Conservation (phyloP, 257 asterid genomes). For the Solanum gracilifrons region DNA sequence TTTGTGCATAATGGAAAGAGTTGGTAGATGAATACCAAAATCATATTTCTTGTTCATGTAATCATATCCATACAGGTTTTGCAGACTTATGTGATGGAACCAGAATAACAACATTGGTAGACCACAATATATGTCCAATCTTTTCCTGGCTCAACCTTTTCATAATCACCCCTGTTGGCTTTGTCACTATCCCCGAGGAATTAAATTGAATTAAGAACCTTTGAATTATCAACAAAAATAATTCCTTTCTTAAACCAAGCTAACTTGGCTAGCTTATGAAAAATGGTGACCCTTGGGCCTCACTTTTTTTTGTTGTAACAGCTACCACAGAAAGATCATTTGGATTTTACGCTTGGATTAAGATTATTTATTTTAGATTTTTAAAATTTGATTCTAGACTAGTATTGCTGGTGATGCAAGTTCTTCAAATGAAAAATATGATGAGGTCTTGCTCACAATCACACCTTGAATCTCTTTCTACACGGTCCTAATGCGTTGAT, state of each 20-base stretch:
- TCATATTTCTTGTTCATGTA: neutral
- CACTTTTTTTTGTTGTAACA: no score
- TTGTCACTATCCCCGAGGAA: neutral
- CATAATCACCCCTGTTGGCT: neutral
- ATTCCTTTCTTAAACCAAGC: neutral
- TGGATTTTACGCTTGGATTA: neutral
- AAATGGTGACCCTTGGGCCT: no score
- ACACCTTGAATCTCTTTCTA: neutral
- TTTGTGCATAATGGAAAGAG: neutral
- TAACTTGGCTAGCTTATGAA: neutral
- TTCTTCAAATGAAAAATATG: neutral
- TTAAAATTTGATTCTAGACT: neutral
- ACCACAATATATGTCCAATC: neutral
- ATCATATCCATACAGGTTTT: neutral
- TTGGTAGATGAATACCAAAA: neutral
- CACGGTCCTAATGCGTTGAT: neutral
- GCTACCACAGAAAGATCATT: no score
- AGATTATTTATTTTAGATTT: neutral
- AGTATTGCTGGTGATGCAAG: neutral
- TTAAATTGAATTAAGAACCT: neutral
- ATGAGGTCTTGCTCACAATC: neutral
- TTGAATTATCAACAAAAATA: neutral
- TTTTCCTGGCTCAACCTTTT: neutral
- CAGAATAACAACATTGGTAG: neutral
- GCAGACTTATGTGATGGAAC: neutral